These are phyloP conservation scores for Gossypium herbaceum DNA, from an alignment of 345 rosid genomes.

Conservation along the genomic window DNA sequence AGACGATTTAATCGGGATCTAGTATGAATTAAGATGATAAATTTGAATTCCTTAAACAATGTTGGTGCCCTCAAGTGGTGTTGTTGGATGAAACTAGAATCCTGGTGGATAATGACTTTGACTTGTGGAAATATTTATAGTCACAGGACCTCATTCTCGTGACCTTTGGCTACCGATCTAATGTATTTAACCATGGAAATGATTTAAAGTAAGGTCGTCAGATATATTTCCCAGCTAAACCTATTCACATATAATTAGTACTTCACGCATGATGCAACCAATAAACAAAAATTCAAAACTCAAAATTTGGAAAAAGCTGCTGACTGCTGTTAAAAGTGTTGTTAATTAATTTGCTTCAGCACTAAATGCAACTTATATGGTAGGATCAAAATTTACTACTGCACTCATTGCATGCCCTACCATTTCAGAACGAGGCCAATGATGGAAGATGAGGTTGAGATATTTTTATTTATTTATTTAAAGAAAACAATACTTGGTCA, in stretches of 20 bases:
- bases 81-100: too few relatives aligned
- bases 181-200: neutral
- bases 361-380: neutral
- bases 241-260: neutral
- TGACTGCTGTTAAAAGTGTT: neutral
- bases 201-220: neutral
- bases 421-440: neutral
- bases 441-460: neutral
- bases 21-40: too few relatives aligned
- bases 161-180: neutral
- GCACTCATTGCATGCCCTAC: neutral
- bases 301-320: neutral
- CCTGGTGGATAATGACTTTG: neutral
- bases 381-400: neutral
- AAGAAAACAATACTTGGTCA: neutral
- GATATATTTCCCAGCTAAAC: neutral
- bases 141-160: neutral
- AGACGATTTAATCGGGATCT: too few relatives aligned
- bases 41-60: too few relatives aligned
- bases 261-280: neutral
- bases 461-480: neutral
- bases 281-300: neutral
- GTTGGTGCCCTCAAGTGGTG: too few relatives aligned
- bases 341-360: neutral
- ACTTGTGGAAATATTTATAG: neutral